phyloP scores from a whole-genome alignment of 768 basidiomycete genomes.

The Megacollybia marginata region DNA sequence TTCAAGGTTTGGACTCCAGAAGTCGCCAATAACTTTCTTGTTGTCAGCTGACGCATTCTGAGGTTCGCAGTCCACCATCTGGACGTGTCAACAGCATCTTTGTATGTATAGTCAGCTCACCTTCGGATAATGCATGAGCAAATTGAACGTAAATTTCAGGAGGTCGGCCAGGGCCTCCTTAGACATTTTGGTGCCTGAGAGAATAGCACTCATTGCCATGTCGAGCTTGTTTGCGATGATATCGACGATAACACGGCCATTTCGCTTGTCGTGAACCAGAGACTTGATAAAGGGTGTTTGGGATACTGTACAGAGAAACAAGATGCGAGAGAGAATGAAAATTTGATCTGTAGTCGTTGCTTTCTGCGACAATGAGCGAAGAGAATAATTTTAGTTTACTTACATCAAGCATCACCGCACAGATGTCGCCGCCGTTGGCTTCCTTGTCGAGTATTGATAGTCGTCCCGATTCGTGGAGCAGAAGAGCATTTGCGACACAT shows the following conservation, averaged over 20 bases:
- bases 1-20: slow-evolving; percentile 69
- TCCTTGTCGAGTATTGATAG: slow-evolving; percentile 45
- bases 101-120: slow-evolving; percentile 24
- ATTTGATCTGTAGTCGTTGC: slow-evolving; percentile 52
- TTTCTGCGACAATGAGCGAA: slow-evolving; percentile 37
- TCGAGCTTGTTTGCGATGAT: slow-evolving; percentile 59
- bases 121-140: slow-evolving; percentile 77
- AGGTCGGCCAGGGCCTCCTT: slow-evolving; percentile 76
- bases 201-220: slow-evolving; percentile 38
- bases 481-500: slow-evolving; percentile 72
- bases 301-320: slow-evolving; percentile 66
- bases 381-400: slow-evolving; percentile 8
- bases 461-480: slow-evolving; percentile 61
- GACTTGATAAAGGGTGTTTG: slow-evolving; percentile 40
- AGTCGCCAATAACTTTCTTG: slow-evolving; percentile 59
- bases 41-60: slow-evolving; percentile 26
- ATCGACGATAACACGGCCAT: slow-evolving; percentile 53
- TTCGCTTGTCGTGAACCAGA: slow-evolving; percentile 59
- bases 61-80: slow-evolving; percentile 40
- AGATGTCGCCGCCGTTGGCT: slow-evolving; percentile 57
- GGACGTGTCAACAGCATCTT: slow-evolving; percentile 4
- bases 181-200: slow-evolving; percentile 44
- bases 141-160: slow-evolving; percentile 79
- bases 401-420: slow-evolving; percentile 55
- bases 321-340: slow-evolving; percentile 69